These are phyloP conservation scores for Spongiforma sp. DNA, from an alignment of 1,284 basidiomycete genomes.

Conservation along the genomic window DNA sequence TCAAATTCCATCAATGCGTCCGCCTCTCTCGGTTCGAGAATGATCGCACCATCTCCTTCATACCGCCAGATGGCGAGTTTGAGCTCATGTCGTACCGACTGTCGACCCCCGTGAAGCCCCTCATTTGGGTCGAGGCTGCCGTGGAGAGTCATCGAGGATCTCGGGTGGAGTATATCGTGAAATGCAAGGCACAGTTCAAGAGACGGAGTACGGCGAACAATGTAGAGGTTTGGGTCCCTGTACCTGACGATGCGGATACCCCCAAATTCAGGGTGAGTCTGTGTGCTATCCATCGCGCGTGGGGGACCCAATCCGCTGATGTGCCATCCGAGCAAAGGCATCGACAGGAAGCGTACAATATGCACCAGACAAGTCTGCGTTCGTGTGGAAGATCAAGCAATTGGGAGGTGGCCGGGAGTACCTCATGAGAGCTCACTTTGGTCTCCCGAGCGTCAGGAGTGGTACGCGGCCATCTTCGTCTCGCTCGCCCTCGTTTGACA, in stretches of 20 bases:
- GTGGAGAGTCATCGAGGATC: constrained; percentile 95
- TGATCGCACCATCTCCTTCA: constrained; percentile 99
- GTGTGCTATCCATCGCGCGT: not conserved
- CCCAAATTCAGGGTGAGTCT: constrained; percentile 90
- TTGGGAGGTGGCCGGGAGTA: constrained; percentile 93
- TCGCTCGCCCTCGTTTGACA: not conserved
- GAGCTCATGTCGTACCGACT: constrained; percentile 98
- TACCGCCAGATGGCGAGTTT: constrained; percentile 99
- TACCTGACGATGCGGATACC: constrained; percentile 98
- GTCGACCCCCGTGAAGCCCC: constrained; percentile 95
- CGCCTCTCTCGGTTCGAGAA: constrained; percentile 99
- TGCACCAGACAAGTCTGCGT: constrained; percentile 94
- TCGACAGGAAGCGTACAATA: constrained; percentile 94
- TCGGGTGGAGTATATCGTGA: constrained; percentile 98
- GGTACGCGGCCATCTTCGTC: constrained; percentile 56
- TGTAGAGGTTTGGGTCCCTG: constrained; percentile 97
- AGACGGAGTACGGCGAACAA: constrained; percentile 96
- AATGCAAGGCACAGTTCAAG: constrained; percentile 98
- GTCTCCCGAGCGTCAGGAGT: constrained; percentile 86
- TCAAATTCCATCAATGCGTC: constrained; percentile 99
- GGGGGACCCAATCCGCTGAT: not conserved
- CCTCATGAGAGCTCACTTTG: constrained; percentile 96
- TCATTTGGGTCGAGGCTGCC: constrained; percentile 98
- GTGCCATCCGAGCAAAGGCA: constrained; percentile 53
- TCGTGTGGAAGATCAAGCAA: constrained; percentile 99